Conservation (phyloP, 2,329 filamentous ascomycete species). For the Plectosphaerella sp. region DNA sequence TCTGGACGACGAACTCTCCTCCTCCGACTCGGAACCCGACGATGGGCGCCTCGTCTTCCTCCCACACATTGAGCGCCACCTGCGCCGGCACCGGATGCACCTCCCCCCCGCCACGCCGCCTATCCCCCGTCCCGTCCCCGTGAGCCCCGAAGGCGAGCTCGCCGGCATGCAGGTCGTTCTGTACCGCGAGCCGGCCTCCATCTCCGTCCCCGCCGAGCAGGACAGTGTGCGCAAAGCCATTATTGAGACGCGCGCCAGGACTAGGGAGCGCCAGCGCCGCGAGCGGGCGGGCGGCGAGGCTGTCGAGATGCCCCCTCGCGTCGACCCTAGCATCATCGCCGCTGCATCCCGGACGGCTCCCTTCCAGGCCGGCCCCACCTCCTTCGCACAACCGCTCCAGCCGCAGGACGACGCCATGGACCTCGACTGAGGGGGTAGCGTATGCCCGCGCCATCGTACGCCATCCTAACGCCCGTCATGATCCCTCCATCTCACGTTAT, state of each 20-base stretch:
- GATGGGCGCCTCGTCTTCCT: constrained; percentile 70
- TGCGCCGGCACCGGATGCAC: constrained; percentile 67
- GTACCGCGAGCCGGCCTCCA: constrained; percentile 72
- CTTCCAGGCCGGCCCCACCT: too few species aligned
- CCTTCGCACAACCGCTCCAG: constrained; percentile 23
- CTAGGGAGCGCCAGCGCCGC: constrained; percentile 53
- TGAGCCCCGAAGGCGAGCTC: constrained; percentile 48
- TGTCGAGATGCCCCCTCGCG: constrained; percentile 10
- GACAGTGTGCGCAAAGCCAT: constrained; percentile 81
- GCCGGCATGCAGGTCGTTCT: constrained; percentile 73
- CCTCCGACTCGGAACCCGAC: constrained; percentile 50
- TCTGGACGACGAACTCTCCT: constrained; percentile 79
- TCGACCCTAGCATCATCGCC: constrained; percentile 2
- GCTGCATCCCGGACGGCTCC: not conserved
- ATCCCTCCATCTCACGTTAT: not conserved
- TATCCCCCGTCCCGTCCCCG: constrained; percentile 60
- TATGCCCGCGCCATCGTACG: too few species aligned
- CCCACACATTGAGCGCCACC: constrained; percentile 78
- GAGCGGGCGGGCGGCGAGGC: constrained; percentile 10
- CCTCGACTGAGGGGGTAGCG: constrained; percentile 38
- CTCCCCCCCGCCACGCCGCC: constrained; percentile 44
- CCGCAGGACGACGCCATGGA: constrained; percentile 61
- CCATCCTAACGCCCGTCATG: constrained; percentile 1
- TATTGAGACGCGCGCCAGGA: constrained; percentile 68
- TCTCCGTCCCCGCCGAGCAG: constrained; percentile 69